Evolutionary conservation across 176 grass and related monocot species (phyloP).

Genomic region (Panicum miliaceum): DNA sequence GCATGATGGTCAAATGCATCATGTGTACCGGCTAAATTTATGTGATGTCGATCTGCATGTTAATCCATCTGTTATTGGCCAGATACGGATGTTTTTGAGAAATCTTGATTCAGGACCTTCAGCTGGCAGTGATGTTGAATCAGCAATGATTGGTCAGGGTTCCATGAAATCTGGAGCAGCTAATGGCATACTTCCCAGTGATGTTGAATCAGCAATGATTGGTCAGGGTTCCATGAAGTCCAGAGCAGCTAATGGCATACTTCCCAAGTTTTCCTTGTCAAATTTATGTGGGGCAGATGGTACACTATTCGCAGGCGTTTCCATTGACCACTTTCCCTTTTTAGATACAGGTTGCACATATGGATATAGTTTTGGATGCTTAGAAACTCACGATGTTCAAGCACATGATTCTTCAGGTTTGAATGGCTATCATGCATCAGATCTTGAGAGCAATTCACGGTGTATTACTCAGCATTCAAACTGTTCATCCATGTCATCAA

Average conservation of each 20-base stretch:
- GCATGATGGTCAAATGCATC: slow-evolving; percentile 46
- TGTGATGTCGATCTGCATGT: slow-evolving; percentile 80
- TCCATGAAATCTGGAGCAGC: slow-evolving; percentile 23
- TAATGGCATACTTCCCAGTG: slow-evolving; percentile 42
- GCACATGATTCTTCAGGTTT: slow-evolving; percentile 37
- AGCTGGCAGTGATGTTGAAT: slow-evolving; percentile 40
- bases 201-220: slow-evolving; percentile 39
- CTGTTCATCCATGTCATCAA: slow-evolving; percentile 25
- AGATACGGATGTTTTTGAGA: slow-evolving; percentile 61
- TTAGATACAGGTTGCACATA: slow-evolving; percentile 40
- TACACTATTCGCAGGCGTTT: slow-evolving; percentile 53
- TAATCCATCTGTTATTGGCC: slow-evolving; percentile 67
- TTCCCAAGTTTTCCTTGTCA: slow-evolving; percentile 64
- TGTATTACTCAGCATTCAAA: slow-evolving; percentile 29
- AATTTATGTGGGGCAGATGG: slow-evolving; percentile 49
- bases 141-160: slow-evolving; percentile 41
- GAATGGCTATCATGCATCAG: slow-evolving; percentile 29
- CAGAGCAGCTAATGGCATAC: slow-evolving; percentile 27
- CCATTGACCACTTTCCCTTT: slow-evolving; percentile 79
- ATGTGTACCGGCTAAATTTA: slow-evolving; percentile 60
- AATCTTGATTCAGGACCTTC: slow-evolving; percentile 55
- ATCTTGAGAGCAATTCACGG: slow-evolving; percentile 29
- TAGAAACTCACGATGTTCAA: slow-evolving; percentile 46
- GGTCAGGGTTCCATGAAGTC: slow-evolving; percentile 38
- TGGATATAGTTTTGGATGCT: slow-evolving; percentile 40